These are phyloP conservation scores for Gynochthodes officinalis DNA, from an alignment of 257 asterid genomes.

Conservation along the genomic window DNA sequence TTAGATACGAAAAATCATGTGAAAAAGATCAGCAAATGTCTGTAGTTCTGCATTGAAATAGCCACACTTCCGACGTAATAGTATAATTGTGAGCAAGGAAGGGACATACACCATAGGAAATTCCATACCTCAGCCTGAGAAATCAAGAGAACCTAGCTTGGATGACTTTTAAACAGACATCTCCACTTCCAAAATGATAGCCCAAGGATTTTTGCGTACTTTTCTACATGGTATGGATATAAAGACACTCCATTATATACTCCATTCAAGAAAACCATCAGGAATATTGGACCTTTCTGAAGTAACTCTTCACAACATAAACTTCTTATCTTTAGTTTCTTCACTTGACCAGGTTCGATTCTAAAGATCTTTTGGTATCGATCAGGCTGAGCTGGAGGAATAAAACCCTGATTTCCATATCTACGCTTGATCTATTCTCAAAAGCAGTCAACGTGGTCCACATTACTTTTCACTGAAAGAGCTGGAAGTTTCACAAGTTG, in stretches of 20 bases:
- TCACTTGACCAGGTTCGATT: slow-evolving; percentile 23
- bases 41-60: not conserved
- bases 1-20: not conserved
- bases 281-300: slow-evolving; percentile 12
- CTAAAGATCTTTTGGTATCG: slow-evolving; percentile 24
- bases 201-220: slow-evolving; percentile 41
- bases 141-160: slow-evolving; percentile 16
- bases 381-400: slow-evolving; percentile 36
- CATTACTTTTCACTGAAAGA: slow-evolving; percentile 10
- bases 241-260: slow-evolving; percentile 28
- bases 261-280: slow-evolving; percentile 33
- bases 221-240: slow-evolving; percentile 7
- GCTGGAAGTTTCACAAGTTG: not conserved
- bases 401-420: slow-evolving; percentile 35
- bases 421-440: slow-evolving; percentile 23
- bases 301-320: slow-evolving; percentile 18
- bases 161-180: slow-evolving; percentile 23
- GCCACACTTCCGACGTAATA: not conserved
- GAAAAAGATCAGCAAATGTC: not conserved
- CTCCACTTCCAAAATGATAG: slow-evolving; percentile 25
- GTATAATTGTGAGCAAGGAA: not conserved
- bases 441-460: slow-evolving; percentile 25
- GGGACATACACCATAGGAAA: not conserved
- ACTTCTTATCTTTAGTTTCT: slow-evolving; percentile 8
- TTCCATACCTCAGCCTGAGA: slow-evolving; percentile 12